Percentiles rank a stretch among this genome's conserved stretches.
Conservation (phyloP, 2,329 filamentous ascomycete genomes). For the Sporothrix sp. region DNA sequence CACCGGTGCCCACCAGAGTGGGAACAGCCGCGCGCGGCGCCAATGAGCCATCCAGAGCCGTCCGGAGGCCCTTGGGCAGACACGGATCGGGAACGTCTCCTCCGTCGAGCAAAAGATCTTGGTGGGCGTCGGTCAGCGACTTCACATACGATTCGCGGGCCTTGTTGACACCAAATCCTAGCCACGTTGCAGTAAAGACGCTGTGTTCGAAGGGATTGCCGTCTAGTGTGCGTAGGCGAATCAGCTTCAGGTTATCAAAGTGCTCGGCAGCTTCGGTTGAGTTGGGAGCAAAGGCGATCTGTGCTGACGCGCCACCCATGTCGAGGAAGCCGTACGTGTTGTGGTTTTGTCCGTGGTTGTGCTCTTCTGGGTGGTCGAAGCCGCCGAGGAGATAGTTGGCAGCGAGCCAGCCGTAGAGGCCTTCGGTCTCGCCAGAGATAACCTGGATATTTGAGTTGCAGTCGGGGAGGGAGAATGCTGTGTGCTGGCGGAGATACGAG, state of each 20-base stretch:
- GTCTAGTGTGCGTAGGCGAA: conserved; percentile 75
- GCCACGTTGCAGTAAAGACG: conserved; percentile 93
- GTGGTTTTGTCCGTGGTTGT: conserved; percentile 76
- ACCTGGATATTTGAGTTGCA: conserved; percentile 85
- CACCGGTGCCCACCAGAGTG: conserved; percentile 69
- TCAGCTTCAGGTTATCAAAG: conserved; percentile 74
- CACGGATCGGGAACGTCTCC: conserved; percentile 82
- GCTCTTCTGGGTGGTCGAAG: conserved; percentile 66
- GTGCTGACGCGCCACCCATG: conserved; percentile 95
- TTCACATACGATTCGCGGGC: conserved; percentile 80
- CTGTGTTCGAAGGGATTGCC: conserved; percentile 70
- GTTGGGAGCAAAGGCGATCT: conserved; percentile 97
- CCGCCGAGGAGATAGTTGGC: conserved; percentile 91
- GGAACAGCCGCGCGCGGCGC: conserved; percentile 23
- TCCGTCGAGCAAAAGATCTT: conserved; percentile 32
- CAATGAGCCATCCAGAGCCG: conserved; percentile 59
- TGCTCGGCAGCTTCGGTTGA: conserved; percentile 82
- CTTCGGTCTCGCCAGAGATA: conserved; percentile 91
- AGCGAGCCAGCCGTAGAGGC: conserved; percentile 93
- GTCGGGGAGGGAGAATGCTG: conserved; percentile 78
- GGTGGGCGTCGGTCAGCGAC: conserved; percentile 57
- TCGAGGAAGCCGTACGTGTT: conserved; percentile 96
- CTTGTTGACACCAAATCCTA: conserved; percentile 94
- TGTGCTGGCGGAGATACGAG: conserved; percentile 65
- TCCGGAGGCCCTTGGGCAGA: conserved; percentile 66